Conservation (phyloP, 2,329 filamentous ascomycete genomes). For the Gnomoniopsis smithogilvyi region DNA sequence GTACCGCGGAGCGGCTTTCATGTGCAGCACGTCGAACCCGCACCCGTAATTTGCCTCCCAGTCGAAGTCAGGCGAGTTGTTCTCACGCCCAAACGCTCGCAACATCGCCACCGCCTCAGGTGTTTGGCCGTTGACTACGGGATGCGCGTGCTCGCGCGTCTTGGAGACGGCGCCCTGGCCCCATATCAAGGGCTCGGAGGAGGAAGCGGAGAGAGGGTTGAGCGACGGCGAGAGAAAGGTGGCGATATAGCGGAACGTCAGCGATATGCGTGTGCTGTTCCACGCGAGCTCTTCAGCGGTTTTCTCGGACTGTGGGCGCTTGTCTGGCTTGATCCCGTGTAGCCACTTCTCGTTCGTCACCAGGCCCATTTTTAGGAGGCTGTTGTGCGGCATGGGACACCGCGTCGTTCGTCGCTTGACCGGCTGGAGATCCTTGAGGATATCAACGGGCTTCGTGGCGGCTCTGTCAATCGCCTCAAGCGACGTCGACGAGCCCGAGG, state of each 20-base stretch:
- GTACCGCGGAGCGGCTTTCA: slow-evolving; percentile 48
- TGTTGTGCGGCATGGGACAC: slow-evolving; percentile 80
- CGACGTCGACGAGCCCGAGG: background rate
- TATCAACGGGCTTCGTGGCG: background rate
- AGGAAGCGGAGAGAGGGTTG: slow-evolving; percentile 15
- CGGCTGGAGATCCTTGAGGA: background rate
- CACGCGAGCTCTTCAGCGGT: slow-evolving; percentile 67
- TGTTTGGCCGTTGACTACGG: slow-evolving; percentile 68
- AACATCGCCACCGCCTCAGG: slow-evolving; percentile 67
- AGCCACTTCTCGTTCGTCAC: slow-evolving; percentile 83
- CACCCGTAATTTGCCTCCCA: slow-evolving; percentile 74
- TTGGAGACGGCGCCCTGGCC: slow-evolving; percentile 84
- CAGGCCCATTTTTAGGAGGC: slow-evolving; percentile 78
- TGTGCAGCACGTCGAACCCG: slow-evolving; percentile 82
- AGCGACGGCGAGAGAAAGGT: slow-evolving; percentile 62
- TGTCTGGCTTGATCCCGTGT: slow-evolving; percentile 89
- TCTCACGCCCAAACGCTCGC: slow-evolving; percentile 79
- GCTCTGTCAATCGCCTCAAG: background rate
- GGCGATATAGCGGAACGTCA: slow-evolving; percentile 87
- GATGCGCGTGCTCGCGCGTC: slow-evolving; percentile 52
- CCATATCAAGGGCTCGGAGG: slow-evolving; percentile 70
- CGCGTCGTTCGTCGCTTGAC: slow-evolving; percentile 58
- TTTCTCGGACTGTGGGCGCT: slow-evolving; percentile 67
- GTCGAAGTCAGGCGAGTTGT: slow-evolving; percentile 67
- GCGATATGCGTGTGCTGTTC: slow-evolving; percentile 75